Evolutionary conservation across 441 rosid species (phyloP).

Genomic region (Pelargonium australe): DNA sequence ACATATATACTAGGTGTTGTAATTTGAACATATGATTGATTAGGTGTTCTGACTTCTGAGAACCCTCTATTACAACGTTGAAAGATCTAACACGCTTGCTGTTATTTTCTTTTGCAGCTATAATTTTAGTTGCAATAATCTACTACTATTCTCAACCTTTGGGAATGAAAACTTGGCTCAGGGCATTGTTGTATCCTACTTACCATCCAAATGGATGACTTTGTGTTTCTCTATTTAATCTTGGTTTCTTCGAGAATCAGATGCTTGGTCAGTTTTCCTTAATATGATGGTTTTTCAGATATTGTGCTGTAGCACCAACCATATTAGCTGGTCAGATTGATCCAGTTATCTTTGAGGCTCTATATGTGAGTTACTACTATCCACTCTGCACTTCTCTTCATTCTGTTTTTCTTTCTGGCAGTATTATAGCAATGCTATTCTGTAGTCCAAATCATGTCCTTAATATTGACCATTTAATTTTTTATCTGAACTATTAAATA

Average conservation of each 20-base stretch:
- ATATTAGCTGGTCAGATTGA: constrained; percentile 72
- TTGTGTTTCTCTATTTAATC: constrained; percentile 2
- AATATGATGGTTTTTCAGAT: constrained; percentile 41
- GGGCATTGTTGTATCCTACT: constrained; percentile 76
- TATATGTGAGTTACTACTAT: constrained; percentile 52
- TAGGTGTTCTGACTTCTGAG: background rate
- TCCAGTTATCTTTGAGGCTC: constrained; percentile 79
- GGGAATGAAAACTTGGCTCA: constrained; percentile 48
- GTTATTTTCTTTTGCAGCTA: constrained; percentile 44
- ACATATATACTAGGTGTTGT: background rate
- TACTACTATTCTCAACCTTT: constrained; percentile 67
- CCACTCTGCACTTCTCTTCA: constrained; percentile 7
- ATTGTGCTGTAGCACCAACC: constrained; percentile 82
- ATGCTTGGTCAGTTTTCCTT: constrained; percentile 24
- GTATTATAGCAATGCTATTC: background rate
- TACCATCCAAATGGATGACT: constrained; percentile 1
- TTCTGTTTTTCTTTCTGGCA: background rate
- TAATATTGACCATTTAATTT: background rate
- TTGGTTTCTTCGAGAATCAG: constrained; percentile 8
- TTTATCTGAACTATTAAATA: background rate
- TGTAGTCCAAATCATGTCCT: background rate
- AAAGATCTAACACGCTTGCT: constrained; percentile 14
- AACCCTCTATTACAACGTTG: background rate
- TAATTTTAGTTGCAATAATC: constrained; percentile 70
- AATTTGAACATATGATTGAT: background rate